Evolutionary conservation across 2,329 filamentous ascomycete genomes (phyloP), one percentile per base, ranked within the genome.

Genomic region (Epicoccum nigrum): DNA sequence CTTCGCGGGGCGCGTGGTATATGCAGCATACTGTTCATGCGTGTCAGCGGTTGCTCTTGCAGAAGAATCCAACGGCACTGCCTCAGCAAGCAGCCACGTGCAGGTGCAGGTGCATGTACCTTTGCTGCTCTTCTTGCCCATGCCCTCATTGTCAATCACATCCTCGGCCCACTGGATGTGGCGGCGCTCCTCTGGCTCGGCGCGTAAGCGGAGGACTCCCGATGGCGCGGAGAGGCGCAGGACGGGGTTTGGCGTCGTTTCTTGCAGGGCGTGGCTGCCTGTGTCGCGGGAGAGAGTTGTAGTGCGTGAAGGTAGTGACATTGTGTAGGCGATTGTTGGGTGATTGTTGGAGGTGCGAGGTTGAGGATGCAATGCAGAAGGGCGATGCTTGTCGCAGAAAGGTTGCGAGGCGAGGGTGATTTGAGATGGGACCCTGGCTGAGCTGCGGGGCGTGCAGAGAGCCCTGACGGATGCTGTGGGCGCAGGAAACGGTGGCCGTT

Each of bases 111-210:
- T n/a, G n/a, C 31, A 38, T 15, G 32, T 73, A 93, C 91, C 90
- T 84, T 99, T 99, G 15, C 90, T 96, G 59, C 86, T 93, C 78
- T 97, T 99, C 75, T 90, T 89, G 7, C 92, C 92, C 73, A 97
- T 82, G 4, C 91, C 91, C 75, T 99, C 94, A 68, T 99, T 99
- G 75, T 99, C 92, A 2, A 99, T 81, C 6, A 97, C 92, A 67
- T 90, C 88, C 67, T 94, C 90, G 6, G 91, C 91, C 94, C 94
- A 99, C 73, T 89, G 87, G 48, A 99, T 94, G 40, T 85, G 85
- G 44, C 87, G 81, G 15, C 78, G 73, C 45, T 77, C 69, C 13
- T 68, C 61, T 0, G 73, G 68, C 47, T 73, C 70, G 39, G 74
- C 76, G 45, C 78, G 75, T 7, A 81, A 69, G 33, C 71, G 70